Conservation (phyloP, 768 basidiomycete genomes). For the Suillus ampliporus region DNA sequence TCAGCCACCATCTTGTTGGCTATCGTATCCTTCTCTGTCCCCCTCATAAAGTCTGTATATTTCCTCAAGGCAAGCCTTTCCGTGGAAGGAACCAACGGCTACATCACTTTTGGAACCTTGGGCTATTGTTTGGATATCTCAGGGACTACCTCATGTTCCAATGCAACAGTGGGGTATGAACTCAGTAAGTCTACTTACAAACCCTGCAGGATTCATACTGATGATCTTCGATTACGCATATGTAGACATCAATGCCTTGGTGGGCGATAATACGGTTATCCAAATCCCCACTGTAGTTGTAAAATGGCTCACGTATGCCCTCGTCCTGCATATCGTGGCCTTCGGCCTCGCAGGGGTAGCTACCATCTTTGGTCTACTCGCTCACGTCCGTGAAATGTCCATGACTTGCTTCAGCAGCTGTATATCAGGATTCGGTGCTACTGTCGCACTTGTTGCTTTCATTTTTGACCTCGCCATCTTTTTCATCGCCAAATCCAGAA, state of each 20-base stretch:
- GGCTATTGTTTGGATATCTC: slow-evolving; percentile 80
- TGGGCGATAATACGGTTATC: slow-evolving; percentile 68
- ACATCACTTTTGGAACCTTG: slow-evolving; percentile 85
- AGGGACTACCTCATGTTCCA: slow-evolving; percentile 72
- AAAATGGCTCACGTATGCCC: slow-evolving; percentile 95
- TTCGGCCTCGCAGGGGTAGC: slow-evolving; percentile 74
- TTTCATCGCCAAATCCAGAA: slow-evolving; percentile 85
- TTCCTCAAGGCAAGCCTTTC: slow-evolving; percentile 81
- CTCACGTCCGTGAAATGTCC: slow-evolving; percentile 86
- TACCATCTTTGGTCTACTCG: slow-evolving; percentile 83
- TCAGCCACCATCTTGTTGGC: slow-evolving; percentile 80
- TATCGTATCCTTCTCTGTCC: slow-evolving; percentile 89
- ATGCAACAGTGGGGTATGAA: slow-evolving; percentile 83
- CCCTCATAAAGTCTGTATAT: slow-evolving; percentile 85
- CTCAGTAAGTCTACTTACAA: slow-evolving; percentile 63
- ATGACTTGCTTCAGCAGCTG: slow-evolving; percentile 85
- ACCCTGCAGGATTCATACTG: slow-evolving; percentile 4
- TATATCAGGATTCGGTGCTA: slow-evolving; percentile 81
- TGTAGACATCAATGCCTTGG: slow-evolving; percentile 80
- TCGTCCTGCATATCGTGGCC: slow-evolving; percentile 91
- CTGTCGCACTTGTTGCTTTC: slow-evolving; percentile 83
- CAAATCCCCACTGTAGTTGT: slow-evolving; percentile 83
- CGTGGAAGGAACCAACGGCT: slow-evolving; percentile 53
- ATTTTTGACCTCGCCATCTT: slow-evolving; percentile 93
- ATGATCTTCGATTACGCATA: background rate